Evolutionary conservation across 805 yeast genomes (phyloP), one percentile per base, ranked within the genome.

Genomic region (Priceomyces castillae): DNA sequence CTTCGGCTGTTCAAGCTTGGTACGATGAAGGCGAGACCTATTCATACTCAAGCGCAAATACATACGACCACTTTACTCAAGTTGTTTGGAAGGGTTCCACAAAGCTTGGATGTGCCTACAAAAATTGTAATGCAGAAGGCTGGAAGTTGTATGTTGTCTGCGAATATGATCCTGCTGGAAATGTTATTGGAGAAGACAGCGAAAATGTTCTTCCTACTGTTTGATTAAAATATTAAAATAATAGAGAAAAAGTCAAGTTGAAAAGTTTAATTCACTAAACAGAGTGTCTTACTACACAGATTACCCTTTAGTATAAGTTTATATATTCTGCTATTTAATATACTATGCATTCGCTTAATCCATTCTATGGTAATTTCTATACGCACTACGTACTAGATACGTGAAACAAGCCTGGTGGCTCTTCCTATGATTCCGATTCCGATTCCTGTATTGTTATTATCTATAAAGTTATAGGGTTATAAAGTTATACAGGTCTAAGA

Each of bases 41-140:
- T 47, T 47, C 52, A 44, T 66, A 58, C 47, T 25, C 40, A n/a
- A 28, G 57, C 3, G 59, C 57, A 25, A 54, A 57, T 46, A 50
- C 54, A 10, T 64, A 57, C 46, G 56, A 63, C 46, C 67, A 62
- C n/a, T 88, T 86, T 65, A 84, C 95, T 16, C 94, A 86, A 61
- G 67, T 87, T 34, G 79, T 87, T 19, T 87, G 95, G 95, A 75
- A 71, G 50, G 62, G 67, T 20, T 68, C 87, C 20, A 71, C 80
- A 10, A 62, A 71, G 48, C 44, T 87, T 12, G 95, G 95, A 14
- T 87, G 95, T 67, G 94, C 84, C 40, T 67, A 71, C 61, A 81
- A 79, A 57, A 59, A 73, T 50, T 86, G 96, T 67, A 48, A 60
- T 17, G 49, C 66, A 17, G 48, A 55, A 20, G 54, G 56, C 34